Conservation (phyloP, 371 early-diverging fungal species). For the Thermomucor indicae-seudaticae region DNA sequence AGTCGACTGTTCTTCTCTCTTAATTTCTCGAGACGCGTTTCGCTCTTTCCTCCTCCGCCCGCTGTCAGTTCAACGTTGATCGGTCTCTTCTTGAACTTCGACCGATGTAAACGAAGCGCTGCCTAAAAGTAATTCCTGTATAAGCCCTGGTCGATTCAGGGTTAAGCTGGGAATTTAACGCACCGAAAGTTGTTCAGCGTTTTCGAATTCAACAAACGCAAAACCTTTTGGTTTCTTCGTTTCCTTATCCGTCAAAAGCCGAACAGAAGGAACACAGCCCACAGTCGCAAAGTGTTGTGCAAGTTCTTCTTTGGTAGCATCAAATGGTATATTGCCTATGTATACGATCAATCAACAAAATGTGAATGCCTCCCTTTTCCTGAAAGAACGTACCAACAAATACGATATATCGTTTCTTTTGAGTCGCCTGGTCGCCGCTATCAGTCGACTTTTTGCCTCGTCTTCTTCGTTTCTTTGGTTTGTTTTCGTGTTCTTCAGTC, state of each 20-base stretch:
- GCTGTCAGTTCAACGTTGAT: constrained; percentile 82
- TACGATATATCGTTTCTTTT: constrained; percentile 52
- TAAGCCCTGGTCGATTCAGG: no score
- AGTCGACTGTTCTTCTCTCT: constrained; percentile 62
- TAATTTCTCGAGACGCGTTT: constrained; percentile 59
- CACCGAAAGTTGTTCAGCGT: constrained; percentile 53
- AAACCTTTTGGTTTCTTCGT: constrained; percentile 77
- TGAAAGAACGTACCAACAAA: constrained; percentile 78
- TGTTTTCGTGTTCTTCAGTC: not conserved
- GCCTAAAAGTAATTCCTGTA: no score
- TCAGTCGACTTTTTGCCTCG: constrained; percentile 9
- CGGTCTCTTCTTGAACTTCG: constrained; percentile 59
- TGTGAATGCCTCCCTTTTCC: constrained; percentile 3
- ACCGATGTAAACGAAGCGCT: constrained; percentile 68
- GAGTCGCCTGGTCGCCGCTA: constrained; percentile 19
- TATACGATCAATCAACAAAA: no score
- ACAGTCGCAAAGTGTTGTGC: constrained; percentile 60
- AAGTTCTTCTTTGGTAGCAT: constrained; percentile 62
- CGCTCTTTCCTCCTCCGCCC: constrained; percentile 74
- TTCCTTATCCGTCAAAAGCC: constrained; percentile 68
- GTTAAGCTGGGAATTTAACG: not conserved
- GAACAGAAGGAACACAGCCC: constrained; percentile 54
- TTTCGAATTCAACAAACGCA: constrained; percentile 72
- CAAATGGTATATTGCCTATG: constrained; percentile 69
- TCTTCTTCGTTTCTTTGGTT: constrained; percentile 10